Percentiles rank a stretch among this genome's conserved stretches.
phyloP scores from a whole-genome alignment of 352 stramenopile genomes.

The Phytophthora colocasiae region DNA sequence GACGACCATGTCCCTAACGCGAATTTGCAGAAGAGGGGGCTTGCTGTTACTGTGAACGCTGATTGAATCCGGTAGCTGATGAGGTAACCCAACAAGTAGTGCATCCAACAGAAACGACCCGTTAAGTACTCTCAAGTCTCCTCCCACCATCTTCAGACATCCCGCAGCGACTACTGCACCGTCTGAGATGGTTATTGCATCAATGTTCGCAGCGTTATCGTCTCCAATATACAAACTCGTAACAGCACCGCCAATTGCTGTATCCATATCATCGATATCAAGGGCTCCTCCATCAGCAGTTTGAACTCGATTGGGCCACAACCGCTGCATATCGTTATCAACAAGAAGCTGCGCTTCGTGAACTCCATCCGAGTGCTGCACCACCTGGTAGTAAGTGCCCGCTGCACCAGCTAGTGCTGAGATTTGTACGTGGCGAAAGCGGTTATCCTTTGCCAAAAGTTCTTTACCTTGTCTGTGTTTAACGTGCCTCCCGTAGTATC shows the following conservation, averaged over 20 bases:
- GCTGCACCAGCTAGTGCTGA: conserved; percentile 55
- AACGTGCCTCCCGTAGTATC: conserved; percentile 64
- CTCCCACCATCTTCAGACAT: conserved; percentile 38
- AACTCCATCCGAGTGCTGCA: conserved; percentile 54
- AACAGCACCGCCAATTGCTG: conserved; percentile 51
- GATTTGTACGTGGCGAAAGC: conserved; percentile 48
- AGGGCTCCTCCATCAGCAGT: conserved; percentile 30
- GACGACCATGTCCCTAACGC: conserved; percentile 52
- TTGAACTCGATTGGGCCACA: conserved; percentile 39
- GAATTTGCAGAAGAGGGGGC: conserved; percentile 39
- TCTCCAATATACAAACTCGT: conserved; percentile 50
- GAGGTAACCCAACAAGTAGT: conserved; percentile 27
- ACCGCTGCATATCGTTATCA: conserved; percentile 44
- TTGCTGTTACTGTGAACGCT: conserved; percentile 24
- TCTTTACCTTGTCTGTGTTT: conserved; percentile 21
- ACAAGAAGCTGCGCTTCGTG: conserved; percentile 57
- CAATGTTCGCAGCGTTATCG: conserved; percentile 31
- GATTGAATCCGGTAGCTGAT: conserved; percentile 31
- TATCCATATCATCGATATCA: conserved; percentile 34
- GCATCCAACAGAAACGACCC: conserved; percentile 59
- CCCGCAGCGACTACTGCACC: conserved; percentile 57
- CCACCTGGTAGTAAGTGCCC: conserved; percentile 73
- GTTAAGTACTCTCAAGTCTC: conserved; percentile 57
- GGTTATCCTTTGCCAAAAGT: conserved; percentile 33
- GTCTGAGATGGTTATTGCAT: conserved; percentile 51